These are phyloP conservation scores for Fusarium graminum DNA, from an alignment of 2,329 filamentous ascomycete genomes.

Conservation along the genomic window DNA sequence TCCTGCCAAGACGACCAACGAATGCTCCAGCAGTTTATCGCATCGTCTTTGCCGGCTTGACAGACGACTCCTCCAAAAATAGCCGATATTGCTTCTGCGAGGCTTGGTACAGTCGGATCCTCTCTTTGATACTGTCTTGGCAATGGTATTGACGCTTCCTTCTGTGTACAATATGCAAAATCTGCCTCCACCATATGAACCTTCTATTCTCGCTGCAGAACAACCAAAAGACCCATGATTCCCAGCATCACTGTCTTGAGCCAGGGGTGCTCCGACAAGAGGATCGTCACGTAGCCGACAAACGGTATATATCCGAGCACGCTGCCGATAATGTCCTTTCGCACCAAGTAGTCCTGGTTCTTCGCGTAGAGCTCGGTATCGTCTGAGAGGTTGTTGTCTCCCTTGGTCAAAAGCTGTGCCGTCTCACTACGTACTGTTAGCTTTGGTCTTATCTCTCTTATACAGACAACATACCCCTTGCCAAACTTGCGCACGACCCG, in stretches of 20 bases:
- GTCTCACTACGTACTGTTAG: constrained; percentile 57
- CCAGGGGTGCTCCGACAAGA: constrained; percentile 96
- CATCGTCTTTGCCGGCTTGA: constrained; percentile 26
- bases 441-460: not conserved
- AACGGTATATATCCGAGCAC: constrained; percentile 93
- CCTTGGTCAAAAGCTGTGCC: constrained; percentile 90
- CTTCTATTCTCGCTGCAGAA: constrained; percentile 85
- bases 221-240: constrained; percentile 93
- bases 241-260: constrained; percentile 95
- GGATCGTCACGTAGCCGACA: constrained; percentile 96
- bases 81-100: constrained; percentile 23
- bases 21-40: constrained; percentile 5
- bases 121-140: constrained; percentile 8
- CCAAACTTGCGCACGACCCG: constrained; percentile 84
- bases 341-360: constrained; percentile 87
- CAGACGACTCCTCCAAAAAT: constrained; percentile 23
- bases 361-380: constrained; percentile 89
- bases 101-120: constrained; percentile 18
- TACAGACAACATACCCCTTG: constrained; percentile 59
- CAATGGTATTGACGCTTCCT: constrained; percentile 1
- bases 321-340: constrained; percentile 92
- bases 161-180: constrained; percentile 10
- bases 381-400: constrained; percentile 94
- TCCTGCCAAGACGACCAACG: constrained; percentile 9
- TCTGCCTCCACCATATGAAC: not conserved